Conservation (phyloP, 352 stramenopile species). For the Phytophthora tubulina region DNA sequence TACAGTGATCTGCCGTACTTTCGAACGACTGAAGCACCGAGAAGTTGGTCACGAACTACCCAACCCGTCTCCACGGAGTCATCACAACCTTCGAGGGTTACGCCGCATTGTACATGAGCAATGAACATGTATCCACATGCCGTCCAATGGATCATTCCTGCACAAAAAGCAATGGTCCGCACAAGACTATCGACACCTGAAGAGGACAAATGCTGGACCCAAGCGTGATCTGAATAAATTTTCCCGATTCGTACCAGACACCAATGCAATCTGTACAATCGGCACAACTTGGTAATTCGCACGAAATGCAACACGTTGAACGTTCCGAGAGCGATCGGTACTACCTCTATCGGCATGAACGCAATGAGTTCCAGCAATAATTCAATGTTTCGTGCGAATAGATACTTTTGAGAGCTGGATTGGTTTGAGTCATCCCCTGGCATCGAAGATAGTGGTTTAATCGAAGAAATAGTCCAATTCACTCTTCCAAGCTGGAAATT, state of each 20-base stretch:
- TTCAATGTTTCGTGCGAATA: constrained; percentile 34
- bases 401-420: constrained; percentile 27
- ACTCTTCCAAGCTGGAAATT: constrained; percentile 27
- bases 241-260: constrained; percentile 55
- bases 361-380: constrained; percentile 63
- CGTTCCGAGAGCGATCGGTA: constrained; percentile 37
- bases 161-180: constrained; percentile 44
- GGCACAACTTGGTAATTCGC: constrained; percentile 65
- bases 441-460: constrained; percentile 38
- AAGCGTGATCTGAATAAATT: constrained; percentile 54
- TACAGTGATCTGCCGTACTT: constrained; percentile 71
- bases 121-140: constrained; percentile 78
- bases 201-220: constrained; percentile 61
- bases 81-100: constrained; percentile 55
- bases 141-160: constrained; percentile 56
- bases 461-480: constrained; percentile 60
- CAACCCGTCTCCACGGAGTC: constrained; percentile 55
- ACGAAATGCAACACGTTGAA: constrained; percentile 68
- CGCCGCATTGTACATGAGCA: constrained; percentile 65
- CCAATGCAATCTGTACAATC: constrained; percentile 50
- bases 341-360: constrained; percentile 59
- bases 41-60: constrained; percentile 65
- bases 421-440: constrained; percentile 20
- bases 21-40: constrained; percentile 45
- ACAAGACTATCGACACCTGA: constrained; percentile 62